Base-by-base conservation (phyloP, 2,329 filamentous ascomycete species). In the Daldinia eschscholtzii region DNA sequence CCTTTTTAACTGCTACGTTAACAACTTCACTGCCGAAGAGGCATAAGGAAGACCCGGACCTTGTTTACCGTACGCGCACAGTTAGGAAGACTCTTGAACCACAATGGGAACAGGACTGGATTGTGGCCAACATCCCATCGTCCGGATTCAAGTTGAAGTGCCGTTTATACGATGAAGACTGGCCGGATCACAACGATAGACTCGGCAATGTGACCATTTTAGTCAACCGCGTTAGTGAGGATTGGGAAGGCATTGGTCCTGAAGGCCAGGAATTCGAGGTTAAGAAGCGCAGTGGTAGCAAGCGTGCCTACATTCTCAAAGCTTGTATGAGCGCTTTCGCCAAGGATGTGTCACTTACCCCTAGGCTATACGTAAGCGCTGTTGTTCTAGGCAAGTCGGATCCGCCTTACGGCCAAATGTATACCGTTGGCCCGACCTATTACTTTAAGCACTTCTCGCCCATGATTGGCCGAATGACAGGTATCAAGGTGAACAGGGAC, bases 371-470 rank as follows among this genome's bases (percentile, higher is more conserved):
- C 62, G 76, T 98, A 66, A 95, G 92, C 76, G 88, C 94, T 23
- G 87, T 94, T 74, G 86, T 94, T n/a, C 80, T 98, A 13, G 94
- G 93, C 1, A 87, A 86, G 68, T 96, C 93, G 0, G 86, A 92
- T 77, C 89, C 79, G 78, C 92, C 82, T 77, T 89, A 81, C 84
- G 93, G 77, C 74, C 91, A 83, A 76, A 86, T 92, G 78, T 97
- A 94, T 79, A 98, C 95, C 0, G 74, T 96, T 35, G 94, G 92
- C 0, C 93, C 93, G 10, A 80, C 90, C 82, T 76, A 74, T 53
- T 97, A 90, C 88, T 91, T 92, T 71, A 92, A 92, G 74, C 95
- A 98, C 79, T 95, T 91, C 76, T 97, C 93, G 70, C 93, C 94
- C 3, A 87, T 98, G 83, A 93, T 98, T 69, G 95, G 95, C 2